Percentiles rank a stretch among this genome's conserved stretches.
Evolutionary conservation across 352 stramenopile species (phyloP).

Genomic region (Globisporangium uncinulatum): DNA sequence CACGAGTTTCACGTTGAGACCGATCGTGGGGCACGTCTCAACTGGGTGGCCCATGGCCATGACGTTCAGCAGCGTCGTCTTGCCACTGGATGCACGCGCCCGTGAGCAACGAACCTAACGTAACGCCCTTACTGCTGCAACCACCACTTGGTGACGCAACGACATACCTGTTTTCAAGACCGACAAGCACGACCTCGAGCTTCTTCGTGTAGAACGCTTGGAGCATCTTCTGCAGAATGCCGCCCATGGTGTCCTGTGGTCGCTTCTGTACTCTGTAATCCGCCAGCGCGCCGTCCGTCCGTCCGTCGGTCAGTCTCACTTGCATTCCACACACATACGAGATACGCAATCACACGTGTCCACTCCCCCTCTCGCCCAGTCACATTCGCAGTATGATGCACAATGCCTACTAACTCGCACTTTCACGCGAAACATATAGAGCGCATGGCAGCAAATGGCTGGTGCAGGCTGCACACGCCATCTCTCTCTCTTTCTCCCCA

Average conservation of each 20-base stretch:
- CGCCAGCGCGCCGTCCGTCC: neutral
- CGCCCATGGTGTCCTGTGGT: slow-evolving; percentile 70
- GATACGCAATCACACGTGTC: neutral
- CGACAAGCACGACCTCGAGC: slow-evolving; percentile 95
- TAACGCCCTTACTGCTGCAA: neutral
- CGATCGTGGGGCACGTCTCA: slow-evolving; percentile 96
- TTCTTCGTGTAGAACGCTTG: slow-evolving; percentile 98
- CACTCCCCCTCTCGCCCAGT: neutral
- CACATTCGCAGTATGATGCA: too few species aligned
- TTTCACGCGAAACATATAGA: too few species aligned
- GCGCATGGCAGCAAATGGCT: too few species aligned
- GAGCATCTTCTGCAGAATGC: slow-evolving; percentile 92
- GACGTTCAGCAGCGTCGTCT: slow-evolving; percentile 95
- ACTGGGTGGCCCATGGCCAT: slow-evolving; percentile 94
- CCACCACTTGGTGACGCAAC: neutral
- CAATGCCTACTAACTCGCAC: too few species aligned
- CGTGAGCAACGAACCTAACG: neutral
- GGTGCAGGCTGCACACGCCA: too few species aligned
- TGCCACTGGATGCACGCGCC: slow-evolving; percentile 67
- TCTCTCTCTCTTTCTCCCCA: too few species aligned
- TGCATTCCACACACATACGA: neutral
- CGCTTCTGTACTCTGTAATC: neutral
- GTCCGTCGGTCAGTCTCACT: neutral
- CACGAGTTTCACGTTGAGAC: slow-evolving; percentile 96
- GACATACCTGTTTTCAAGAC: slow-evolving; percentile 92